Evolutionary conservation across 306 rosid species (phyloP).

Genomic region (Ormosia semicastrata): DNA sequence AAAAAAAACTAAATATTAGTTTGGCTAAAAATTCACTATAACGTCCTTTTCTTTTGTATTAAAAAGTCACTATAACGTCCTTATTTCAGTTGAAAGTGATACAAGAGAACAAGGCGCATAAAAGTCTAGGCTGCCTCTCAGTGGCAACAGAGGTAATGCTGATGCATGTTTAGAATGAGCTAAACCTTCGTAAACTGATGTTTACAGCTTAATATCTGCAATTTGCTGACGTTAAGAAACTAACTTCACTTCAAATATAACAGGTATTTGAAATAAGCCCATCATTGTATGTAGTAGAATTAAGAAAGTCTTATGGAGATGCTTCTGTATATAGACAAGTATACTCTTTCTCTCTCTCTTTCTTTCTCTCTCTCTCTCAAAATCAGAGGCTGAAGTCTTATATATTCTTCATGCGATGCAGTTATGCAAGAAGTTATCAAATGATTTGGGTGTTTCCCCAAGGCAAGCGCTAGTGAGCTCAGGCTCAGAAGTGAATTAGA

Average conservation of each 20-base stretch:
- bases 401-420: conserved; percentile 34
- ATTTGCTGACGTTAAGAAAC: not conserved
- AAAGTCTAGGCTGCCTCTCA: conserved; percentile 57
- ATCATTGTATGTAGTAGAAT: conserved; percentile 68
- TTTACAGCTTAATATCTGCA: conserved; percentile 3
- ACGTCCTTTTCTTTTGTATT: not conserved
- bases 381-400: not conserved
- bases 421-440: conserved; percentile 76
- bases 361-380: not conserved
- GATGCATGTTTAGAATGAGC: not conserved
- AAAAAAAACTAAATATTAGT: not conserved
- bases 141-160: conserved; percentile 68
- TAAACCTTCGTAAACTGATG: not conserved
- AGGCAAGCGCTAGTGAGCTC: conserved; percentile 38
- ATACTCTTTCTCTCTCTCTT: not conserved
- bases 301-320: conserved; percentile 81
- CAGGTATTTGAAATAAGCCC: conserved; percentile 87
- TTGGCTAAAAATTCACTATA: not conserved
- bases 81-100: conserved; percentile 70
- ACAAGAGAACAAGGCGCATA: conserved; percentile 53
- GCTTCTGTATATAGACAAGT: conserved; percentile 83
- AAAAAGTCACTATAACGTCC: not conserved
- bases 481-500: conserved; percentile 31
- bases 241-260: not conserved
- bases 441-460: conserved; percentile 64